Percentiles rank a stretch among this genome's conserved stretches.
Evolutionary conservation across 108 stramenopile genomes (phyloP).

Genomic region (Pseudonitzschia pungens): DNA sequence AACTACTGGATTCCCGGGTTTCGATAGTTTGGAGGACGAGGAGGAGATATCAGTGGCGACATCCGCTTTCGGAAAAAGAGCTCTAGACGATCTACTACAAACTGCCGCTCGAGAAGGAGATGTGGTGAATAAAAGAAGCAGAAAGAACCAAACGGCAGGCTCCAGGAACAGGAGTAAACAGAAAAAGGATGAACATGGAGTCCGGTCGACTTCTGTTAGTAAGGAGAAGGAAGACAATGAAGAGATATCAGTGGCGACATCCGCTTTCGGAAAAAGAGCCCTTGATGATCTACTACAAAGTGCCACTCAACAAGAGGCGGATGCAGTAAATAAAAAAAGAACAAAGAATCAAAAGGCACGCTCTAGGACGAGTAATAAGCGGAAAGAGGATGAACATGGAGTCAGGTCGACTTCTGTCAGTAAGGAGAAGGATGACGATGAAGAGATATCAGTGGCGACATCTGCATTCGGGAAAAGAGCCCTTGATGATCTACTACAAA

Average conservation of each 20-base stretch:
- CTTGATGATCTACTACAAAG: constrained; percentile 8
- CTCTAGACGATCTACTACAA: constrained; percentile 15
- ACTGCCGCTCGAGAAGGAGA: neutral
- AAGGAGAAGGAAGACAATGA: constrained; percentile 7
- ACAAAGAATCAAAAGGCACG: constrained; percentile 9
- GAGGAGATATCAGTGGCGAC: constrained; percentile 31
- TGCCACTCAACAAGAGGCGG: neutral
- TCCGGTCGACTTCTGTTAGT: no score
- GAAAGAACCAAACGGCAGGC: neutral
- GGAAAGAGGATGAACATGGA: no score
- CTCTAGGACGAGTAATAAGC: neutral
- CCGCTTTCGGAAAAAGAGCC: constrained; percentile 30
- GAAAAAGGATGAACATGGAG: no score
- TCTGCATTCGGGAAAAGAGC: constrained; percentile 32
- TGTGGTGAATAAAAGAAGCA: neutral
- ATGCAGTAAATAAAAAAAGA: neutral
- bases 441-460: constrained; percentile 28
- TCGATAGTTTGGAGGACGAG: neutral
- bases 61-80: constrained; percentile 29
- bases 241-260: constrained; percentile 27
- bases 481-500: constrained; percentile 10
- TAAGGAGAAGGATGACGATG: neutral
- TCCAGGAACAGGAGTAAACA: neutral
- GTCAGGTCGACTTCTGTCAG: no score
- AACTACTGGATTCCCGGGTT: neutral